phyloP scores from a whole-genome alignment of 768 basidiomycete species.

The Rossbeevera mucosa region DNA sequence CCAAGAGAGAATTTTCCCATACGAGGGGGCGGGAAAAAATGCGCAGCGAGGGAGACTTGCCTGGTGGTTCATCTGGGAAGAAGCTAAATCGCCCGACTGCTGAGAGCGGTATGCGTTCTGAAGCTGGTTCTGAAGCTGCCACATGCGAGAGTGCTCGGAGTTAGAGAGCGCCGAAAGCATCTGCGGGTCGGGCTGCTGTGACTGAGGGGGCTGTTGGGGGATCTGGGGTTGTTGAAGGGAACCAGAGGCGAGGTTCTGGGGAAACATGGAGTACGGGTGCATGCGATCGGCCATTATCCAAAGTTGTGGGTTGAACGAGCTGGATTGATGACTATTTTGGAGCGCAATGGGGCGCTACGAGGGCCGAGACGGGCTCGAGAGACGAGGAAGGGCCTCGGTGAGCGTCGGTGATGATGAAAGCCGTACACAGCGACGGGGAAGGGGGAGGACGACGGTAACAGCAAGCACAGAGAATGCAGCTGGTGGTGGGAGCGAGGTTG shows the following conservation, averaged over 20 bases:
- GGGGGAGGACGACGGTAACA: slow-evolving; percentile 29
- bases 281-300: slow-evolving; percentile 62
- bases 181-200: slow-evolving; percentile 37
- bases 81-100: slow-evolving; percentile 38
- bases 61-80: slow-evolving; percentile 42
- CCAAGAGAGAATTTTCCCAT: slow-evolving; percentile 15
- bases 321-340: slow-evolving; percentile 30
- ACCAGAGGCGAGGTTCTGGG: slow-evolving; percentile 42
- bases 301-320: slow-evolving; percentile 22
- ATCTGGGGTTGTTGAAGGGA: slow-evolving; percentile 41
- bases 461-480: slow-evolving; percentile 35
- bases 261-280: slow-evolving; percentile 51
- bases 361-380: slow-evolving; percentile 22
- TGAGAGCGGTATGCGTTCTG: slow-evolving; percentile 42
- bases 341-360: slow-evolving; percentile 25
- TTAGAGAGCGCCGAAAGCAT: slow-evolving; percentile 40
- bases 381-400: slow-evolving; percentile 18
- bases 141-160: slow-evolving; percentile 50
- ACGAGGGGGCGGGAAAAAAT: slow-evolving; percentile 13
- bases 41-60: slow-evolving; percentile 34
- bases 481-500: slow-evolving; percentile 59
- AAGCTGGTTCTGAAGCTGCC: slow-evolving; percentile 48
- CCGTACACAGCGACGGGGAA: slow-evolving; percentile 47
- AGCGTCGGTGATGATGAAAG: slow-evolving; percentile 26
- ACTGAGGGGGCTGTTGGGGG: slow-evolving; percentile 43